Conservation (phyloP, 768 basidiomycete genomes). For the Russula abietina region DNA sequence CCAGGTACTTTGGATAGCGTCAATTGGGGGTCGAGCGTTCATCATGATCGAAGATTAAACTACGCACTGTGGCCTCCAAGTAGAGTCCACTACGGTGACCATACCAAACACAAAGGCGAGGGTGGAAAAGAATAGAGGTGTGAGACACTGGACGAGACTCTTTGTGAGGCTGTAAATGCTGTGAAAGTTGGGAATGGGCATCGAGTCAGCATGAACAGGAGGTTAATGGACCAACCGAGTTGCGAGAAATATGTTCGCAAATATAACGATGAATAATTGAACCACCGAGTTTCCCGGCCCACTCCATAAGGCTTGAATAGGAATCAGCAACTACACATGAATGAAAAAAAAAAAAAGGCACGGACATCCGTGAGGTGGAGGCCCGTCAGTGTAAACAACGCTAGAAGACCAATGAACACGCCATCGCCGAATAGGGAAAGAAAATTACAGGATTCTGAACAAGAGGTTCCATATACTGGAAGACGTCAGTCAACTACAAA, state of each 20-base stretch:
- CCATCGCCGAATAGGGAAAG: neutral
- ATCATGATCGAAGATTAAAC: neutral
- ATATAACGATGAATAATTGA: neutral
- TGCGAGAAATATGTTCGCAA: neutral
- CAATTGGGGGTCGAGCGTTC: neutral
- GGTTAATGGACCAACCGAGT: neutral
- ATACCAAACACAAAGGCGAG: slow-evolving; percentile 1
- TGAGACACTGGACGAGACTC: neutral
- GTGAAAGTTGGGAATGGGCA: neutral
- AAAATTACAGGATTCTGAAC: neutral
- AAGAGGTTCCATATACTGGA: neutral
- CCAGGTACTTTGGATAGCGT: neutral
- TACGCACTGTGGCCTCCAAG: neutral
- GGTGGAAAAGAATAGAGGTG: neutral
- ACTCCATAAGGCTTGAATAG: slow-evolving; percentile 1
- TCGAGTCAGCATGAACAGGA: neutral
- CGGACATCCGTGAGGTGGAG: neutral
- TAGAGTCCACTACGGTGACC: neutral
- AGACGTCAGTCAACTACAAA: neutral
- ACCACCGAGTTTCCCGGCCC: neutral
- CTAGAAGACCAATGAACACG: neutral
- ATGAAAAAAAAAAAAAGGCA: neutral
- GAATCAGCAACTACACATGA: neutral
- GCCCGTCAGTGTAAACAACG: neutral
- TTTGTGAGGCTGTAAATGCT: neutral